A percentile compares a stretch with the other conserved stretches of the same genome.
phyloP scores from a whole-genome alignment of 139 green algal species.

The Gonium pectorale region DNA sequence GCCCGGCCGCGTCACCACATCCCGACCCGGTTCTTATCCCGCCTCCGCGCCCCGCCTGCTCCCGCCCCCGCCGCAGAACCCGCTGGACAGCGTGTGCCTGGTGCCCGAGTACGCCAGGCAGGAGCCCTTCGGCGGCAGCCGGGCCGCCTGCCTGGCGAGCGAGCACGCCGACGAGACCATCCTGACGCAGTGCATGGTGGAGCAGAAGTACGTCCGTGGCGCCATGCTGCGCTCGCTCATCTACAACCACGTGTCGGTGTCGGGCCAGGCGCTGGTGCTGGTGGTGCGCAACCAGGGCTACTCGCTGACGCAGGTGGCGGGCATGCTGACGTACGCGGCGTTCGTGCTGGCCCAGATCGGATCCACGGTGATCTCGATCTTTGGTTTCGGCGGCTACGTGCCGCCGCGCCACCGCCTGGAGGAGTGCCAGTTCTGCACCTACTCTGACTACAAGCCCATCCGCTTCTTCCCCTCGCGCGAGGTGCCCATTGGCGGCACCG shows the following conservation, averaged over 20 bases:
- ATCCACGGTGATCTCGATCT: conserved; percentile 73
- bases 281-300: conserved; percentile 76
- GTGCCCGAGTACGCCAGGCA: conserved; percentile 1
- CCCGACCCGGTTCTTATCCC: no score
- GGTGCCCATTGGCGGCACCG: conserved; percentile 70
- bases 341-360: conserved; percentile 80
- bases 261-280: conserved; percentile 86
- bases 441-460: conserved; percentile 49
- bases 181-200: conserved; percentile 76
- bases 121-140: not conserved
- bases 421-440: conserved; percentile 70
- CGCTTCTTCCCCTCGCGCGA: conserved; percentile 62
- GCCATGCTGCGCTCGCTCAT: conserved; percentile 80
- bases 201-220: conserved; percentile 81
- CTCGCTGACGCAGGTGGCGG: conserved; percentile 71
- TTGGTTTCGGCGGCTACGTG: conserved; percentile 83
- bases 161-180: conserved; percentile 15
- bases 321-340: conserved; percentile 79
- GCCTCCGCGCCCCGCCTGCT: no score
- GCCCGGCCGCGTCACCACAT: no score
- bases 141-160: not conserved
- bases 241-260: conserved; percentile 81
- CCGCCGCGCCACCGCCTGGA: conserved; percentile 54
- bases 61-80: no score
- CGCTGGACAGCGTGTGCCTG: not conserved